Base-by-base conservation (phyloP, 306 rosid genomes). In the Erythrophleum fordii region DNA sequence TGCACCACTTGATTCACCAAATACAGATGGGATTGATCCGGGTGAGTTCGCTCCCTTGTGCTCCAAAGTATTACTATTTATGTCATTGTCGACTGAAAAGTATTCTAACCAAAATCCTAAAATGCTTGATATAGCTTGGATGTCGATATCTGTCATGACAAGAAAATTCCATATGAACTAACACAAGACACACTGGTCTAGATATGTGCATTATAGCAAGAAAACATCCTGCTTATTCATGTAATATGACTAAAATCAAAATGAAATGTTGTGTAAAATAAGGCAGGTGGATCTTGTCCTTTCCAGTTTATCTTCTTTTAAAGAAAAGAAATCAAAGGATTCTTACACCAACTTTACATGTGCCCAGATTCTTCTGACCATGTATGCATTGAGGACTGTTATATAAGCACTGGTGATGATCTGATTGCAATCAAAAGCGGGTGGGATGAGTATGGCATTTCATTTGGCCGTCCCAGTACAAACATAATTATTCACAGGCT, bases 351-450 rank as follows among this genome's bases (percentile, higher is more conserved):
- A 73, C 69, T 76, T 81, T 23, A 56, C 37, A 76, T 73, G 78
- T 61, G 48, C 78, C 48, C 93, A 92, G 97, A 90, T 72, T 92
- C 97, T 77, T 87, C 90, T 5, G 89, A 90, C 42, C 71, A 85
- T 72, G 91, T 92, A 59, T 90, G 95, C 87, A 92, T 92, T 74
- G 95, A 92, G 78, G 97, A 89, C 86, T 92, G 93, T 77, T 86
- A 90, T 77, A 92, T 92, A 74, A 89, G 95, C 83, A 90, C 97
- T 0, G 97, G 95, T n/a, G 95, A 92, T 81, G 97, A 92, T 83
- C 80, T 90, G 74, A 87, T 92, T 58, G 87, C 95, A 64, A 89
- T 92, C 79, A 92, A 92, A 84, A 92, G 93, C 52, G 97, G 97
- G 23, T 92, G 97, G 97, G 97, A 92, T 69, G 92, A 92, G 84